These are phyloP conservation scores for Melaleuca alternifolia DNA, from an alignment of 345 rosid species.

Conservation along the genomic window DNA sequence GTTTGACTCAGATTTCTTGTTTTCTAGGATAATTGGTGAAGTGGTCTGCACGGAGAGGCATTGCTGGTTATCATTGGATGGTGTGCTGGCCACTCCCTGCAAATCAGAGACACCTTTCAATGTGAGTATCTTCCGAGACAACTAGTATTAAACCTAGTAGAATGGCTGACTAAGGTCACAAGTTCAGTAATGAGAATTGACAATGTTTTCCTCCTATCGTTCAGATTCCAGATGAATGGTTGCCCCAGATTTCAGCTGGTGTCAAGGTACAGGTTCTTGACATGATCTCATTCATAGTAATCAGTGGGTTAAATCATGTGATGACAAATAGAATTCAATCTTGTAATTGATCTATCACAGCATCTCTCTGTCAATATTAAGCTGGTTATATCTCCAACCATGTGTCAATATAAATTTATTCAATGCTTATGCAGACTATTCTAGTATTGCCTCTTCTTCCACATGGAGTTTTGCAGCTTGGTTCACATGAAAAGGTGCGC, in stretches of 20 bases:
- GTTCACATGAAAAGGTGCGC: constrained; percentile 45
- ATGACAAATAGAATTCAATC: not conserved
- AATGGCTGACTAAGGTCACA: not conserved
- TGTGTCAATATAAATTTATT: not conserved
- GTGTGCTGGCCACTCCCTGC: not conserved
- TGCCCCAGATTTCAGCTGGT: not conserved
- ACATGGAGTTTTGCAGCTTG: not conserved
- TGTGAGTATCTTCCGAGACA: not conserved
- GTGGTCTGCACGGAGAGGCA: not conserved
- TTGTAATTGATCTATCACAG: not conserved
- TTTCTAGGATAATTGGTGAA: not conserved
- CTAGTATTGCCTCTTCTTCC: not conserved
- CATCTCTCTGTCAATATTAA: not conserved
- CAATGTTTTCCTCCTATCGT: not conserved
- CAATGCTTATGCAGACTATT: not conserved
- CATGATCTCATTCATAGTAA: not conserved
- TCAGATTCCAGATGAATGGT: not conserved
- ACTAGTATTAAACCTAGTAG: not conserved
- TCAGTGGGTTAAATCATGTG: not conserved
- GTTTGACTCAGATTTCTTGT: not conserved
- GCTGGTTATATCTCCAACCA: not conserved
- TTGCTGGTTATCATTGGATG: not conserved
- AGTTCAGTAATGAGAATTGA: not conserved
- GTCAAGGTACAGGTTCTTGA: not conserved
- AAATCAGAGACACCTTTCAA: not conserved